Evolutionary conservation across 306 rosid genomes (phyloP), one percentile per base, ranked within the genome.

Genomic region (Begonia peltatifolia): DNA sequence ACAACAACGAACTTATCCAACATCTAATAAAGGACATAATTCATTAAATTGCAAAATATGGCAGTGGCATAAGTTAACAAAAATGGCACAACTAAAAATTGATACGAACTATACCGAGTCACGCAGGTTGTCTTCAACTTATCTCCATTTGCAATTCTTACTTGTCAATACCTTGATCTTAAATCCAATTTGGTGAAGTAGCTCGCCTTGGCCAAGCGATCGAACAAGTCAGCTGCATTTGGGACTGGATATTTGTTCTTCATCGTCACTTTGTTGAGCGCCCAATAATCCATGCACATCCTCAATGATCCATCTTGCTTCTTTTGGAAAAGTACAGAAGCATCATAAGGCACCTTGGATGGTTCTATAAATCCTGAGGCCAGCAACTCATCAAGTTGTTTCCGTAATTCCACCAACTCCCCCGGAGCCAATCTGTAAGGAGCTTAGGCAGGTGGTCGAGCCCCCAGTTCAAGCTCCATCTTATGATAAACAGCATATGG

Each of bases 181-280:
- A n/a, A n/a, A n/a, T n/a, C n/a, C n/a, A n/a, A n/a, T n/a, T n/a
- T n/a, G n/a, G n/a, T n/a, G n/a, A n/a, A n/a, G n/a, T n/a, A n/a
- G n/a, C n/a, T n/a, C n/a, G n/a, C n/a, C n/a, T n/a, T n/a, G n/a
- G n/a, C n/a, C n/a, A n/a, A n/a, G n/a, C n/a, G n/a, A n/a, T n/a
- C n/a, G n/a, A n/a, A n/a, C n/a, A n/a, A n/a, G n/a, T n/a, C n/a
- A n/a, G n/a, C n/a, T n/a, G n/a, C n/a, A n/a, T n/a, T n/a, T n/a
- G n/a, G n/a, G n/a, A n/a, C n/a, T n/a, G n/a, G n/a, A n/a, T 47
- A 47, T 14, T 63, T 63, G 10, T 63, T 63, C 25, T 54, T 36
- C 2, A 60, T 12, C 0, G 12, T 57, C 1, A 57, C 22, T 20
- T 57, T 57, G 52, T 50, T 60, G 10, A 51, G 15, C 0, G 23